Conservation (phyloP, 495 filamentous ascomycete species). For the Melanomma pulvis-pyrius region DNA sequence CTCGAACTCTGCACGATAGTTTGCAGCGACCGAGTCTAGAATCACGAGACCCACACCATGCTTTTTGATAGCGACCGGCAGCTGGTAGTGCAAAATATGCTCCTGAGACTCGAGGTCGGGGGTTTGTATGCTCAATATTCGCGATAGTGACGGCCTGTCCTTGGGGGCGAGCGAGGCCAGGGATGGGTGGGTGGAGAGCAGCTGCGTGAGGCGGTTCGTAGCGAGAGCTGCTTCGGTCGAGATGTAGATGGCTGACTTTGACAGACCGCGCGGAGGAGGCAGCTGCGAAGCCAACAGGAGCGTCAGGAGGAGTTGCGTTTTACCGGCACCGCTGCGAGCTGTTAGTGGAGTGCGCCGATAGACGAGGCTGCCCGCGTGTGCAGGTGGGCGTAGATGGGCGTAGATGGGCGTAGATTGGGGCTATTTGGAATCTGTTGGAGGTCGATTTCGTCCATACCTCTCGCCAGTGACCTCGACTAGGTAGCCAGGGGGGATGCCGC, state of each 20-base stretch:
- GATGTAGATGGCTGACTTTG: slow-evolving; percentile 78
- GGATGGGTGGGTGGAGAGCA: slow-evolving; percentile 67
- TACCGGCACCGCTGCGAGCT: slow-evolving; percentile 74
- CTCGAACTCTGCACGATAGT: slow-evolving; percentile 89
- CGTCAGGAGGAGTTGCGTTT: slow-evolving; percentile 89
- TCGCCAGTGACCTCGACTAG: slow-evolving; percentile 92
- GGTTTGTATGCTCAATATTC: slow-evolving; percentile 78
- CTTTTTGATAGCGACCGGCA: slow-evolving; percentile 77
- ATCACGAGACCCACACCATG: slow-evolving; percentile 78
- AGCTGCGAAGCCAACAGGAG: slow-evolving; percentile 83
- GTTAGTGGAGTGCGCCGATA: slow-evolving; percentile 34
- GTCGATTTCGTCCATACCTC: slow-evolving; percentile 56
- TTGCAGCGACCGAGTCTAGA: slow-evolving; percentile 89
- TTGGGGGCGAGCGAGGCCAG: slow-evolving; percentile 52
- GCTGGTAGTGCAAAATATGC: slow-evolving; percentile 88
- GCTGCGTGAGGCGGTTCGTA: slow-evolving; percentile 76
- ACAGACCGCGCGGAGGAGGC: slow-evolving; percentile 68
- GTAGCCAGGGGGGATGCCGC: slow-evolving; percentile 82
- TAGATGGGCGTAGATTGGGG: slow-evolving; percentile 6
- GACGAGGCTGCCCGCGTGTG: slow-evolving; percentile 2
- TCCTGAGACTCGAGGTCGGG: slow-evolving; percentile 93
- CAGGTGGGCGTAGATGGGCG: background rate
- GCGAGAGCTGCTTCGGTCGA: slow-evolving; percentile 89
- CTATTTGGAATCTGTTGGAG: background rate
- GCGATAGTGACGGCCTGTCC: slow-evolving; percentile 64